Evolutionary conservation across 140 eudicot genomes (phyloP).

Genomic region (Anethum foeniculum): DNA sequence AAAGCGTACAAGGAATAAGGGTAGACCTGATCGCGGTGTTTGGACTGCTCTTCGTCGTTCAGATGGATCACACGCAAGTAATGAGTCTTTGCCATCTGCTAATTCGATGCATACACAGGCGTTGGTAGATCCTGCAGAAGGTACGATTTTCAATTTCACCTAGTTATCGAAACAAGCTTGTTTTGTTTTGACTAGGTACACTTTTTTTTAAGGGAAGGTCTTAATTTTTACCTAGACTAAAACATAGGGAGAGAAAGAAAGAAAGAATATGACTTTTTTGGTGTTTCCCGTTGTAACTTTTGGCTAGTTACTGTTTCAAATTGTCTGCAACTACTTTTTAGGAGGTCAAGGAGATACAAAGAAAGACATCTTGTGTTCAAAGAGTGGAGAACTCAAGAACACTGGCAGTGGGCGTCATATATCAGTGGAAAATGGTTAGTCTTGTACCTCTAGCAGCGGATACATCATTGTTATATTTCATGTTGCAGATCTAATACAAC

Average conservation of each 20-base stretch:
- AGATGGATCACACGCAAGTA: conserved; percentile 56
- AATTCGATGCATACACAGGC: conserved; percentile 40
- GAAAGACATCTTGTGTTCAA: conserved; percentile 28
- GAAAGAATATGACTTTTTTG: neutral
- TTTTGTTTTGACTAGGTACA: neutral
- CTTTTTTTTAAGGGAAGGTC: neutral
- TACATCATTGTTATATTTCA: neutral
- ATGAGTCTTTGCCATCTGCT: conserved; percentile 50
- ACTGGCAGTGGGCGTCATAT: conserved; percentile 47
- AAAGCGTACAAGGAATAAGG: conserved; percentile 64
- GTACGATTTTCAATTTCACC: conserved; percentile 17
- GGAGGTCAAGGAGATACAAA: conserved; percentile 47
- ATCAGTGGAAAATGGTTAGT: conserved; percentile 62
- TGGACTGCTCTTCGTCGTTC: conserved; percentile 92
- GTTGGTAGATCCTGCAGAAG: conserved; percentile 48
- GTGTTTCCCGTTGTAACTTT: neutral
- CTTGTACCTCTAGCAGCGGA: neutral
- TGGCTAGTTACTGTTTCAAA: neutral
- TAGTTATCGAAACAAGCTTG: neutral
- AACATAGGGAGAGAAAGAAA: neutral
- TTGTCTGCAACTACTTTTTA: conserved; percentile 3
- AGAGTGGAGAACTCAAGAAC: conserved; percentile 40
- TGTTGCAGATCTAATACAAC: neutral
- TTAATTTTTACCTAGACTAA: neutral
- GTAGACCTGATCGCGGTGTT: conserved; percentile 87